phyloP scores from a whole-genome alignment of 2,329 filamentous ascomycete species.

The Aspergillus sp. region DNA sequence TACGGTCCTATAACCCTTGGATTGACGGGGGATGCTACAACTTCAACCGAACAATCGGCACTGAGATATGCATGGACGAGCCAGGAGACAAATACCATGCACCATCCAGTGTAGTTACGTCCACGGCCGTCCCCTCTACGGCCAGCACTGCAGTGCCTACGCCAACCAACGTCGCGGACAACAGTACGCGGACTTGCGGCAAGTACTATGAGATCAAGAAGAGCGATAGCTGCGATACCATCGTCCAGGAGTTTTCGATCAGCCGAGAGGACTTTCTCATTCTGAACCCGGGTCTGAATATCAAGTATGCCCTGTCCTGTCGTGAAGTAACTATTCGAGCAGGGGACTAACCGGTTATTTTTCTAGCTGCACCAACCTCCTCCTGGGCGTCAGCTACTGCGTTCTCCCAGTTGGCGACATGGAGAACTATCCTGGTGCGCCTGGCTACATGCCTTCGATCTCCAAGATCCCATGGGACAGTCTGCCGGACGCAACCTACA shows the following conservation, averaged over 20 bases:
- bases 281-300: slow-evolving; percentile 10
- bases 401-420: slow-evolving; percentile 11
- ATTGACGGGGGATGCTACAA: slow-evolving; percentile 8
- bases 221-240: neutral
- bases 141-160: slow-evolving; percentile 5
- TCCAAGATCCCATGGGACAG: slow-evolving; percentile 1
- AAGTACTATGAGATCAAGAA: slow-evolving; percentile 6
- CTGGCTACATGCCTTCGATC: neutral
- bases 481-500: slow-evolving; percentile 5
- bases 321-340: neutral
- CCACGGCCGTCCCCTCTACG: neutral
- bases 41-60: slow-evolving; percentile 2
- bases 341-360: neutral
- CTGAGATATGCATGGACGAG: slow-evolving; percentile 5
- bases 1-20: slow-evolving; percentile 13
- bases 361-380: slow-evolving; percentile 9
- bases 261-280: slow-evolving; percentile 6
- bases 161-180: slow-evolving; percentile 7
- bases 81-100: slow-evolving; percentile 2
- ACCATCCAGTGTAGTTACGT: neutral
- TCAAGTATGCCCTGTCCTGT: neutral
- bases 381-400: slow-evolving; percentile 6
- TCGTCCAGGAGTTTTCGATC: slow-evolving; percentile 4
- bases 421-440: slow-evolving; percentile 8
- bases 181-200: slow-evolving; percentile 4